These are phyloP conservation scores for Cladosporium cucumerinum DNA, from an alignment of 2,329 filamentous ascomycete genomes.

Conservation along the genomic window DNA sequence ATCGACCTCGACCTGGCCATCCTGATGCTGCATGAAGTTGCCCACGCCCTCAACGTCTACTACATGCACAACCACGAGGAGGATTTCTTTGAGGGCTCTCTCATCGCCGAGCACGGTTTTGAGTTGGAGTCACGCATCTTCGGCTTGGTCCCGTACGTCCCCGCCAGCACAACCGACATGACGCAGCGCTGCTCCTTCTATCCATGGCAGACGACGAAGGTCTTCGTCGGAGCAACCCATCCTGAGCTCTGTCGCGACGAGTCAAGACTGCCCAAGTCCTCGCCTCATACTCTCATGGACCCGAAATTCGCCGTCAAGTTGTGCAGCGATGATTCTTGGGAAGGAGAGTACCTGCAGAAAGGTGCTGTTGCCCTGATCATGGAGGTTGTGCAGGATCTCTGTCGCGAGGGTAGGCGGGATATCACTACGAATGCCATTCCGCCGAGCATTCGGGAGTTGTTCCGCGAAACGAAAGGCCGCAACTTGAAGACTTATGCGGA, in stretches of 20 bases:
- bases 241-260: neutral
- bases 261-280: neutral
- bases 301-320: neutral
- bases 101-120: neutral
- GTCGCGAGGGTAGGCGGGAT: neutral
- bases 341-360: neutral
- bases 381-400: neutral
- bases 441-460: neutral
- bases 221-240: neutral
- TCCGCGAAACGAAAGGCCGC: neutral
- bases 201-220: neutral
- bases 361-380: neutral
- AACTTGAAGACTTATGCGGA: neutral
- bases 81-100: neutral
- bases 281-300: neutral
- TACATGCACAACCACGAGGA: neutral
- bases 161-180: neutral
- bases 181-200: neutral
- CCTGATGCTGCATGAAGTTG: neutral
- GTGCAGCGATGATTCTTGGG: neutral
- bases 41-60: neutral
- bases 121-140: neutral
- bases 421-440: neutral
- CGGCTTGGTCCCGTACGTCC: neutral
- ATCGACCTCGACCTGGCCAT: neutral